Evolutionary conservation across 2,329 filamentous ascomycete genomes (phyloP).

Genomic region (Hypocreales sp.): DNA sequence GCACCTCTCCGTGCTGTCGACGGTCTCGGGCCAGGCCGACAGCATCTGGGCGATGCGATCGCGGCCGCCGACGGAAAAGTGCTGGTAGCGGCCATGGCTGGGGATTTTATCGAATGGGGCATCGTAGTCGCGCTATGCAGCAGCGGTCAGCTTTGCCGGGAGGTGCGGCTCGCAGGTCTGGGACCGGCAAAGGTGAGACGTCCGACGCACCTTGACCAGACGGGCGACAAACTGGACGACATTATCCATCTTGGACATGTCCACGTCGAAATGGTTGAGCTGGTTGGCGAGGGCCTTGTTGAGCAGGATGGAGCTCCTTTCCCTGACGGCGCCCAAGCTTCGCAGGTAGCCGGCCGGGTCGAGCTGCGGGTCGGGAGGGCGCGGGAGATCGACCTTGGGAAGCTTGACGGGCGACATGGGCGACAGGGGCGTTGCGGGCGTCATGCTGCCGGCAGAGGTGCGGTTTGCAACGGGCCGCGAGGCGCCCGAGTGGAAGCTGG

Average conservation of each 20-base stretch:
- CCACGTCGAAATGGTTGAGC: slow-evolving; percentile 76
- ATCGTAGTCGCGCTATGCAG: slow-evolving; percentile 34
- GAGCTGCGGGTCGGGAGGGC: slow-evolving; percentile 70
- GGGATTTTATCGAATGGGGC: slow-evolving; percentile 51
- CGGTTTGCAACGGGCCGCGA: slow-evolving; percentile 34
- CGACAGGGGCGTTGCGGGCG: slow-evolving; percentile 30
- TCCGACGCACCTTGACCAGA: slow-evolving; percentile 67
- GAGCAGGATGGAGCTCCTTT: slow-evolving; percentile 58
- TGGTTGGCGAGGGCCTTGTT: slow-evolving; percentile 64
- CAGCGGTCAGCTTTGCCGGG: neutral
- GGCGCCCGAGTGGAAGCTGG: slow-evolving; percentile 33
- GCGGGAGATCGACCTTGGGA: slow-evolving; percentile 66
- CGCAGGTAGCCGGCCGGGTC: slow-evolving; percentile 84
- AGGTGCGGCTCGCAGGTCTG: too few species aligned
- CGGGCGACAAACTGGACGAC: slow-evolving; percentile 80
- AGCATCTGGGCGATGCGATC: slow-evolving; percentile 59
- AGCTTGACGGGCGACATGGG: slow-evolving; percentile 39
- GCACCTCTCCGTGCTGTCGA: slow-evolving; percentile 60
- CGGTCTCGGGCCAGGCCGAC: slow-evolving; percentile 48
- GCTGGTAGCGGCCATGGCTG: slow-evolving; percentile 73
- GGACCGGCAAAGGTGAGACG: neutral
- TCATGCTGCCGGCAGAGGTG: slow-evolving; percentile 32
- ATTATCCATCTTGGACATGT: slow-evolving; percentile 68
- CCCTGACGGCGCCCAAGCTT: slow-evolving; percentile 76
- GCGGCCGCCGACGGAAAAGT: slow-evolving; percentile 66